A percentile compares a stretch with the other conserved stretches of the same genome.
Conservation (phyloP, 768 basidiomycete species). For the Calocybe gangraenosa region DNA sequence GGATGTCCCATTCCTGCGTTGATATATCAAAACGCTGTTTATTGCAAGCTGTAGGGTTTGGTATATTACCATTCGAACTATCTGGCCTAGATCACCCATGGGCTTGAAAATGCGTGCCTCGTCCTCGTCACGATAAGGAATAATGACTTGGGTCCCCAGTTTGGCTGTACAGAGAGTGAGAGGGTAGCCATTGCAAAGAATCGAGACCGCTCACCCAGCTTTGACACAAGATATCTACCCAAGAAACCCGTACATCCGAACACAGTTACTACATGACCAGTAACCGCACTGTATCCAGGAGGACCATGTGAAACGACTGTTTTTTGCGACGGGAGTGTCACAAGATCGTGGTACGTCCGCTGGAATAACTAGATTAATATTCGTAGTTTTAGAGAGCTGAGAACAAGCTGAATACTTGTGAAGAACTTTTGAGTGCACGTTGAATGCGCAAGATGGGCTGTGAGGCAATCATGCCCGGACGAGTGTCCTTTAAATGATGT, state of each 20-base stretch:
- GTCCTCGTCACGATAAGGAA: conserved; percentile 95
- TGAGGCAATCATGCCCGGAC: conserved; percentile 40
- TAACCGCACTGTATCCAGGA: conserved; percentile 81
- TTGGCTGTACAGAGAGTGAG: conserved; percentile 50
- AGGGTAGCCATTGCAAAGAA: not conserved
- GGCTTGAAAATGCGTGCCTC: conserved; percentile 86
- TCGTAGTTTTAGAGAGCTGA: not conserved
- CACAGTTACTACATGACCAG: conserved; percentile 91
- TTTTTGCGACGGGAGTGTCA: conserved; percentile 53
- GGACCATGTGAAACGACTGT: conserved; percentile 75
- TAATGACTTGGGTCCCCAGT: conserved; percentile 87
- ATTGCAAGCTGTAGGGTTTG: not conserved
- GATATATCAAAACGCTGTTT: conserved; percentile 11
- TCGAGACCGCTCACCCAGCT: conserved; percentile 64
- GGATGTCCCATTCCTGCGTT: conserved; percentile 89
- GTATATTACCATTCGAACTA: conserved; percentile 82
- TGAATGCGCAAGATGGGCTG: conserved; percentile 50
- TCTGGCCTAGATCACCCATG: conserved; percentile 95
- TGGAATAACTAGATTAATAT: conserved; percentile 22
- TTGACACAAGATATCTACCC: conserved; percentile 89
- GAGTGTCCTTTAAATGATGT: conserved; percentile 18
- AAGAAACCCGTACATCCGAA: conserved; percentile 97
- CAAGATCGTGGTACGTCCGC: conserved; percentile 75
- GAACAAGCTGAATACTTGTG: conserved; percentile 33
- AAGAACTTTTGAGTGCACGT: conserved; percentile 40